phyloP scores from a whole-genome alignment of 805 yeast species.

The Nakazawaea molendinolei region DNA sequence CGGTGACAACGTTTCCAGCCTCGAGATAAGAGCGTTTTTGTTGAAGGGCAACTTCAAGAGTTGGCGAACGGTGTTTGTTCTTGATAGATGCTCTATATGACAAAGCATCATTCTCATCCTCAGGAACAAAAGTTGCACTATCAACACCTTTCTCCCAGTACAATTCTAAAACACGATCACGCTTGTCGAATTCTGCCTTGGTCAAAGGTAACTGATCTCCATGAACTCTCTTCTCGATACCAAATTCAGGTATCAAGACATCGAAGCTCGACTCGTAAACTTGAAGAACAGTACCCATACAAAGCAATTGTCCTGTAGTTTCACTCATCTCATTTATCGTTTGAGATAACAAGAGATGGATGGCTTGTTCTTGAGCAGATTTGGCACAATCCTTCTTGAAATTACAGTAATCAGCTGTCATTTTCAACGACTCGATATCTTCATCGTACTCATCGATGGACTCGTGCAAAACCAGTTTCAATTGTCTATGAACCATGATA shows the following conservation, averaged over 20 bases:
- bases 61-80: conserved; percentile 68
- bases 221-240: conserved; percentile 92
- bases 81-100: conserved; percentile 74
- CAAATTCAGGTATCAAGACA: conserved; percentile 85
- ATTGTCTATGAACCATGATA: conserved; percentile 85
- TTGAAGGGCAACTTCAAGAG: conserved; percentile 62
- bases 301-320: conserved; percentile 72
- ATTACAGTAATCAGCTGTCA: conserved; percentile 86
- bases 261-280: conserved; percentile 97
- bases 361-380: conserved; percentile 90
- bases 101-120: conserved; percentile 76
- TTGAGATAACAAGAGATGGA: conserved; percentile 79
- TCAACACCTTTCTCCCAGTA: conserved; percentile 93
- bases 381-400: conserved; percentile 93
- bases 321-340: conserved; percentile 70
- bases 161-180: conserved; percentile 61
- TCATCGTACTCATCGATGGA: conserved; percentile 35
- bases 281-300: conserved; percentile 82
- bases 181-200: conserved; percentile 86
- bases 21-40: conserved; percentile 34
- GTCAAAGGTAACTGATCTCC: conserved; percentile 92
- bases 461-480: conserved; percentile 54
- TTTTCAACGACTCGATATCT: conserved; percentile 65
- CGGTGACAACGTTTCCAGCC: conserved; percentile 26
- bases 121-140: conserved; percentile 84